Evolutionary conservation across 2,329 filamentous ascomycete genomes (phyloP).

Genomic region (Bipolaris cookei): DNA sequence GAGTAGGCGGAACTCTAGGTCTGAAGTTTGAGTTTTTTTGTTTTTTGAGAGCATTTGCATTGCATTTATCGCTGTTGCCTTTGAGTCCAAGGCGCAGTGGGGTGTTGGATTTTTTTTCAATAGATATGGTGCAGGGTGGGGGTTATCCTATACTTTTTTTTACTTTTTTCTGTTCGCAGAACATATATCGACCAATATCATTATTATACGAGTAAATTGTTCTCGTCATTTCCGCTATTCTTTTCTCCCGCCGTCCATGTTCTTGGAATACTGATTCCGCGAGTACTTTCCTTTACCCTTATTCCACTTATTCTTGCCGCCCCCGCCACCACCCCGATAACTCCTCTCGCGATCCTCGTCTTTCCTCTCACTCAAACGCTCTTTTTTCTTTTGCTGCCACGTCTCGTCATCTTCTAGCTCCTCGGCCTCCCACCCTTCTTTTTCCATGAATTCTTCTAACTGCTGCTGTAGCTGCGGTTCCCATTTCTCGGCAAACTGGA

Average conservation of each 20-base stretch:
- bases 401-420: conserved; percentile 38
- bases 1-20: conserved; percentile 23
- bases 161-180: not conserved
- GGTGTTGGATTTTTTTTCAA: too few species aligned
- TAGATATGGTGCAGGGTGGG: not conserved
- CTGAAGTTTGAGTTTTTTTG: conserved; percentile 1
- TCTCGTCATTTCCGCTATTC: not conserved
- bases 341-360: conserved; percentile 31
- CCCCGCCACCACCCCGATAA: conserved; percentile 30
- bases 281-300: conserved; percentile 29
- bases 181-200: not conserved
- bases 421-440: conserved; percentile 45
- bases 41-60: too few species aligned
- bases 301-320: conserved; percentile 20
- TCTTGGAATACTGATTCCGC: conserved; percentile 19
- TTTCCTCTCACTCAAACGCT: conserved; percentile 37
- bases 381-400: conserved; percentile 52
- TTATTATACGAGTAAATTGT: not conserved
- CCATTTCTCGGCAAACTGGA: conserved; percentile 80
- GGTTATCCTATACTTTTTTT: not conserved
- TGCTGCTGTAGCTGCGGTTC: conserved; percentile 71
- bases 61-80: not conserved
- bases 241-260: conserved; percentile 17
- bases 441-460: conserved; percentile 60
- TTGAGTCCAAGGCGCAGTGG: not conserved